Evolutionary conservation across 2,329 filamentous ascomycete genomes (phyloP).

Genomic region (Ambrosiella beaveri): DNA sequence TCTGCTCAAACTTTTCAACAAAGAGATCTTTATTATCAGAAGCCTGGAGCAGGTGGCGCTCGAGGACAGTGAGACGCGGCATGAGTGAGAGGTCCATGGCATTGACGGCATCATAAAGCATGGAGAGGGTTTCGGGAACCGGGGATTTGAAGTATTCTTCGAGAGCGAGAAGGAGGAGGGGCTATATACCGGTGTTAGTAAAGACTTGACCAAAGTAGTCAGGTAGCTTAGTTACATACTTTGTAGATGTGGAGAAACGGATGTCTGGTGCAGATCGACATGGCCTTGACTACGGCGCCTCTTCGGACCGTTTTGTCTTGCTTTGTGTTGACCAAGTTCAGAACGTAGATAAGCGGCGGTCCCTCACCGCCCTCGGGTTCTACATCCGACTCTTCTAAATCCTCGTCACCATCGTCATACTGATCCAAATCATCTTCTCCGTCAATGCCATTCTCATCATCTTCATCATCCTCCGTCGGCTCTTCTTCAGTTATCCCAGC

Average conservation of each 20-base stretch:
- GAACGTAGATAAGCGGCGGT: constrained; percentile 84
- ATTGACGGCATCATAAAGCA: constrained; percentile 85
- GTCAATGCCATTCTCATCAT: constrained; percentile 31
- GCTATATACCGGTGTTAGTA: constrained; percentile 30
- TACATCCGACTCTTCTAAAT: constrained; percentile 36
- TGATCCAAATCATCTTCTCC: constrained; percentile 26
- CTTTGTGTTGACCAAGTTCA: constrained; percentile 96
- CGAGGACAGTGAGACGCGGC: constrained; percentile 67
- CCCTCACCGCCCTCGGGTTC: constrained; percentile 61
- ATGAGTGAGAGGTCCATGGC: constrained; percentile 91
- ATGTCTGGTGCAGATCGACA: constrained; percentile 96
- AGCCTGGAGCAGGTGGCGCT: constrained; percentile 70
- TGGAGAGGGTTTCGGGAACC: constrained; percentile 68
- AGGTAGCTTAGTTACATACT: constrained; percentile 26
- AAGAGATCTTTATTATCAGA: constrained; percentile 94
- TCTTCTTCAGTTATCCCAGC: constrained; percentile 31
- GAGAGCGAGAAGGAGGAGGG: constrained; percentile 71
- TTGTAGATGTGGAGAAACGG: constrained; percentile 99
- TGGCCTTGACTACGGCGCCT: constrained; percentile 89
- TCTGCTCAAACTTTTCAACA: constrained; percentile 89
- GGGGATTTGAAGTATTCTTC: constrained; percentile 96
- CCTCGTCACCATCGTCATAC: constrained; percentile 33
- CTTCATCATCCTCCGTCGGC: constrained; percentile 22
- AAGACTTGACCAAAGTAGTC: neutral
- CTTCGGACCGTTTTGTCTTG: constrained; percentile 85